Percentiles rank a stretch among this genome's conserved stretches.
phyloP scores from a whole-genome alignment of 2,329 filamentous ascomycete species.

The Bipolaris sorokiniana region DNA sequence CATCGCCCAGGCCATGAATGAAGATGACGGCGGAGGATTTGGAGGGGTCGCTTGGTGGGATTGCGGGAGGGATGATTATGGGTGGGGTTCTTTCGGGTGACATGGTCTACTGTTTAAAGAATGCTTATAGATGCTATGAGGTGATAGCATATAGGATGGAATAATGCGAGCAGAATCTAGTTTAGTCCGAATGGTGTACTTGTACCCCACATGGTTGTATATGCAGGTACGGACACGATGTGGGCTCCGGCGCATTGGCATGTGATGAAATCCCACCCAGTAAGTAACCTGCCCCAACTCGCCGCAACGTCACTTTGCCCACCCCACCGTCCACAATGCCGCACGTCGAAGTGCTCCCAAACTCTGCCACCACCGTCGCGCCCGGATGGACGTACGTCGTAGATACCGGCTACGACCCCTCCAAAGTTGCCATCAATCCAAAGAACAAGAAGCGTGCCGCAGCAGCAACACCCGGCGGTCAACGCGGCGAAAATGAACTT shows the following conservation, averaged over 20 bases:
- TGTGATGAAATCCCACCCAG: conserved; percentile 15
- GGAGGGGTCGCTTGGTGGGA: conserved; percentile 41
- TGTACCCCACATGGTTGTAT: conserved; percentile 17
- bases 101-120: conserved; percentile 4
- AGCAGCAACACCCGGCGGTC: conserved; percentile 38
- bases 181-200: background rate
- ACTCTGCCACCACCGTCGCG: conserved; percentile 69
- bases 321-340: conserved; percentile 55
- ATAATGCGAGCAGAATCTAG: background rate
- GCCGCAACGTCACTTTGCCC: conserved; percentile 10
- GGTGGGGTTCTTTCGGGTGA: conserved; percentile 30
- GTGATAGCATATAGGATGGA: no score
- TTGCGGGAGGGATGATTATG: conserved; percentile 47
- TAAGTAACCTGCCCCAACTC: conserved; percentile 14
- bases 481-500: conserved; percentile 62
- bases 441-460: conserved; percentile 71
- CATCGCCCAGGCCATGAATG: conserved; percentile 56
- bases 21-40: conserved; percentile 55
- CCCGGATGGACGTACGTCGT: conserved; percentile 94
- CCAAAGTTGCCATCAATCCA: conserved; percentile 59
- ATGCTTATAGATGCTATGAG: background rate
- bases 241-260: conserved; percentile 14
- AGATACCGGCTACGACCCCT: conserved; percentile 68
- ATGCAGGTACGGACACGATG: conserved; percentile 11
- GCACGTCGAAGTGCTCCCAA: conserved; percentile 81